A percentile compares a stretch with the other conserved stretches of the same genome.
Conservation (phyloP, 2,329 filamentous ascomycete genomes). For the Ophiostoma novo-ulmi region DNA sequence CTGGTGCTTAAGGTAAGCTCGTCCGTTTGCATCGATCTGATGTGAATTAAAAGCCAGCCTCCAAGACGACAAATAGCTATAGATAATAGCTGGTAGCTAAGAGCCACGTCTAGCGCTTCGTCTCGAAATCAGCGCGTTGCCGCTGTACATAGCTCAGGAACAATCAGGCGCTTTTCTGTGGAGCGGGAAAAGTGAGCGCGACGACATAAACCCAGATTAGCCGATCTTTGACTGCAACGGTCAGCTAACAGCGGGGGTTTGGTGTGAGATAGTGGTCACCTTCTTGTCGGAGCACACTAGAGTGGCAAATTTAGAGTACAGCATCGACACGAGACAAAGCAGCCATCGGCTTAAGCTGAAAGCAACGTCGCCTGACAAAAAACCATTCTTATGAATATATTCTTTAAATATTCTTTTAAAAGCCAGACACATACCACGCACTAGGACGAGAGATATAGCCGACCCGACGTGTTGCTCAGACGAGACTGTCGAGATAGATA, state of each 20-base stretch:
- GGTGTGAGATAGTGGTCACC: not conserved
- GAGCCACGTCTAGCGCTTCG: not conserved
- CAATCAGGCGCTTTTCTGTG: conserved; percentile 3
- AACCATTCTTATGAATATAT: not conserved
- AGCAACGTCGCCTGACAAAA: not conserved
- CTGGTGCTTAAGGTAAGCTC: not conserved
- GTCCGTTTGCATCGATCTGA: not conserved
- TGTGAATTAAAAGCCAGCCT: not conserved
- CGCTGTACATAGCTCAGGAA: not conserved
- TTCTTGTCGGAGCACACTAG: not conserved
- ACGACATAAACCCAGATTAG: conserved; percentile 1
- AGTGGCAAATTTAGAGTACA: not conserved
- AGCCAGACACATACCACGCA: not conserved
- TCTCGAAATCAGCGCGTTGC: not conserved
- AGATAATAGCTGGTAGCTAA: not conserved
- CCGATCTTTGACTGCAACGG: conserved; percentile 11
- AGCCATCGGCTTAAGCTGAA: not conserved
- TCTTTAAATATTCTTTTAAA: not conserved
- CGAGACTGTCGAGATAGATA: not conserved
- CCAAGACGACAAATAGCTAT: not conserved
- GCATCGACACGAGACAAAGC: not conserved
- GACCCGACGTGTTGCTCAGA: not conserved
- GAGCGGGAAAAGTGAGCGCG: not conserved
- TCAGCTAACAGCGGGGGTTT: conserved; percentile 1
- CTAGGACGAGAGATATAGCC: not conserved